Evolutionary conservation across 306 rosid genomes (phyloP).

Genomic region (Prunus davidiana): DNA sequence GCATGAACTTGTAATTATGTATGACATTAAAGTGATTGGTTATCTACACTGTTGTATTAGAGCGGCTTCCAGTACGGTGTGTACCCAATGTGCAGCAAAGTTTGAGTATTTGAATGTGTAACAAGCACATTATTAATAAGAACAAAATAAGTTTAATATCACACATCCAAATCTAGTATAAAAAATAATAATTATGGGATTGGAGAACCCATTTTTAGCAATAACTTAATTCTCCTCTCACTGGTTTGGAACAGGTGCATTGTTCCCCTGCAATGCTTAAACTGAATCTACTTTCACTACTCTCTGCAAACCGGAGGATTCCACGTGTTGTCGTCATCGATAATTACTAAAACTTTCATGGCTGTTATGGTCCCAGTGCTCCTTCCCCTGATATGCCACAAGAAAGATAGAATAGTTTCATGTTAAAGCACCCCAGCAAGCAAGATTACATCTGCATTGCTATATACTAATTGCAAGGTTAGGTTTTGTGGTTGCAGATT

Average conservation of each 20-base stretch:
- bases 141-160: background rate
- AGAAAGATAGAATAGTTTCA: background rate
- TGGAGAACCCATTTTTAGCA: background rate
- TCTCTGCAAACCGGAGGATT: background rate
- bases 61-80: background rate
- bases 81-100: background rate
- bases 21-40: background rate
- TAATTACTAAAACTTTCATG: background rate
- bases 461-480: background rate
- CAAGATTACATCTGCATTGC: background rate
- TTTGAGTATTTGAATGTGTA: background rate
- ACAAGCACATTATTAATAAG: background rate
- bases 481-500: background rate
- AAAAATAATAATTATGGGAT: background rate
- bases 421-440: background rate
- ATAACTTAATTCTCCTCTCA: background rate
- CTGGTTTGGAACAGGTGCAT: background rate
- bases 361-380: background rate
- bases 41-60: background rate
- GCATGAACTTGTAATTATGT: no score
- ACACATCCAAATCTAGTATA: background rate
- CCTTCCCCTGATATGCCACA: slow-evolving; percentile 12
- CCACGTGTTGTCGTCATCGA: background rate
- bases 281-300: background rate
- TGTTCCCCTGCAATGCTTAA: background rate